Conservation (phyloP, 805 yeast species). For the Yamadazyma endophytica region DNA sequence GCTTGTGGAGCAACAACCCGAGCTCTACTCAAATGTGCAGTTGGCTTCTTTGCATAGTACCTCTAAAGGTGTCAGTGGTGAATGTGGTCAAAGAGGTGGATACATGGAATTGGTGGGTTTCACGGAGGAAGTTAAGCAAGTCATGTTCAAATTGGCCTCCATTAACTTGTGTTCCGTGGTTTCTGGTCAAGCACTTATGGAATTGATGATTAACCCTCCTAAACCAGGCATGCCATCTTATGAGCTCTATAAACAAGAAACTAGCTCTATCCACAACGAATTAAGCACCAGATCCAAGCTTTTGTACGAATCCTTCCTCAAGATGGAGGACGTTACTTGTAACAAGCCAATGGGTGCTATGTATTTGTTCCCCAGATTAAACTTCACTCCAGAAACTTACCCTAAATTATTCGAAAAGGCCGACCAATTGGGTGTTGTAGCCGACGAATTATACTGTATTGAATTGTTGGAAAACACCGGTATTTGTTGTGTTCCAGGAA, state of each 20-base stretch:
- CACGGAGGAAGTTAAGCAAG: conserved; percentile 59
- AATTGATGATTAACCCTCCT: conserved; percentile 93
- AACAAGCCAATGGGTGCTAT: conserved; percentile 95
- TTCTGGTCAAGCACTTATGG: conserved; percentile 90
- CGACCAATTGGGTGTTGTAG: conserved; percentile 46
- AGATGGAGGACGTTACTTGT: conserved; percentile 80
- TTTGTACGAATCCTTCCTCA: conserved; percentile 65
- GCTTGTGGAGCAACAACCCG: conserved; percentile 51
- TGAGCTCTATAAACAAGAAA: conserved; percentile 61
- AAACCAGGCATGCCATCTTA: conserved; percentile 69
- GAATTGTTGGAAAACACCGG: conserved; percentile 84
- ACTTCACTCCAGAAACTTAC: conserved; percentile 44
- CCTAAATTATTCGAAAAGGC: conserved; percentile 63
- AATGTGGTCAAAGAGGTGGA: conserved; percentile 99
- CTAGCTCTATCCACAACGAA: conserved; percentile 55
- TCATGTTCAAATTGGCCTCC: conserved; percentile 81
- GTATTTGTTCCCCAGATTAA: conserved; percentile 86
- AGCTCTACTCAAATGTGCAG: conserved; percentile 67
- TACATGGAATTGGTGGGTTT: conserved; percentile 93
- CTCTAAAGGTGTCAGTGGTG: conserved; percentile 96
- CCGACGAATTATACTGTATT: conserved; percentile 89
- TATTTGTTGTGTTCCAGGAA: conserved; percentile 95
- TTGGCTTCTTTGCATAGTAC: conserved; percentile 95
- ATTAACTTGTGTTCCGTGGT: conserved; percentile 93
- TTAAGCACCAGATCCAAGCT: conserved; percentile 59